Percentiles rank a stretch among this genome's conserved stretches.
Conservation (phyloP, 164 flowering plant species). For the Vitis riparia region DNA sequence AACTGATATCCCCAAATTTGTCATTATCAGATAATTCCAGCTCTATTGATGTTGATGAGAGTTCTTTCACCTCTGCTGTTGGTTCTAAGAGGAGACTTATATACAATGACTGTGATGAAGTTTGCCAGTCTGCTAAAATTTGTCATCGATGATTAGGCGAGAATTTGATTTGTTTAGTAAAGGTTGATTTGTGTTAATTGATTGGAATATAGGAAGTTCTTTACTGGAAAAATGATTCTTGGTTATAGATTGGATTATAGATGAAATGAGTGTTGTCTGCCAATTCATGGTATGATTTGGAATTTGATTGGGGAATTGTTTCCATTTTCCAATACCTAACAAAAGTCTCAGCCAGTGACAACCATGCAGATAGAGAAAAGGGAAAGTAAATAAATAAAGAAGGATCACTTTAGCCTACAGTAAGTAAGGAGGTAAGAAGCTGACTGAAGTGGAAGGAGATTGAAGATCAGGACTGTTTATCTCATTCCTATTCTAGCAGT, state of each 20-base stretch:
- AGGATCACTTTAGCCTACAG: slow-evolving; percentile 23
- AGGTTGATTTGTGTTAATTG: slow-evolving; percentile 11
- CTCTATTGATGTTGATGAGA: slow-evolving; percentile 13
- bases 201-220: slow-evolving; percentile 9
- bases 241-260: slow-evolving; percentile 4
- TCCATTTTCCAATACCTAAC: slow-evolving; percentile 31
- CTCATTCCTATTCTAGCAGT: slow-evolving; percentile 24
- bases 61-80: slow-evolving; percentile 13
- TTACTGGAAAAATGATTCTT: not conserved
- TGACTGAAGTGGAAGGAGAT: slow-evolving; percentile 29
- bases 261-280: slow-evolving; percentile 16
- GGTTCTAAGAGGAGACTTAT: slow-evolving; percentile 32
- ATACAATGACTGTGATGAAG: slow-evolving; percentile 20
- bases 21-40: slow-evolving; percentile 12
- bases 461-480: slow-evolving; percentile 21
- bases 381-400: slow-evolving; percentile 17
- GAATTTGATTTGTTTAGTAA: not conserved
- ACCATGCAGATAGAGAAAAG: slow-evolving; percentile 18
- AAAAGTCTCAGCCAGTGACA: slow-evolving; percentile 26
- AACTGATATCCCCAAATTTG: slow-evolving; percentile 1
- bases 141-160: slow-evolving; percentile 7
- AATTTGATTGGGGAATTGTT: slow-evolving; percentile 20
- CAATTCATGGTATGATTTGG: slow-evolving; percentile 15
- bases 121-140: slow-evolving; percentile 15
- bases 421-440: slow-evolving; percentile 20